A percentile compares a stretch with the other conserved stretches of the same genome.
phyloP scores from a whole-genome alignment of 2,329 filamentous ascomycete genomes.

The Chalaropsis thielavioides region DNA sequence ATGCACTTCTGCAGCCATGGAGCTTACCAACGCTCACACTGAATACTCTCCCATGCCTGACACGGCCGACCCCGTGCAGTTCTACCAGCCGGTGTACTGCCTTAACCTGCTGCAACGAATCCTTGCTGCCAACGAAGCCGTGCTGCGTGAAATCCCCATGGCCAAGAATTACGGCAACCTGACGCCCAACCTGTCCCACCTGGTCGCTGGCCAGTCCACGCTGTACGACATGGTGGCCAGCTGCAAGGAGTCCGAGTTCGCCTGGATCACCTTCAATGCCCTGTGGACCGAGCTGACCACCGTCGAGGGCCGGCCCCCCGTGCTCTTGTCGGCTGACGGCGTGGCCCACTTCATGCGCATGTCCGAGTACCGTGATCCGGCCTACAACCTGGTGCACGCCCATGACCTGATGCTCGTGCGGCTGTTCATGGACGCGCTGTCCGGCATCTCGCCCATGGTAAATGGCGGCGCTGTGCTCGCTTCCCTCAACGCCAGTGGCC shows the following conservation, averaged over 20 bases:
- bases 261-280: conserved; percentile 67
- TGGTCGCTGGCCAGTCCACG: conserved; percentile 46
- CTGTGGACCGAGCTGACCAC: conserved; percentile 62
- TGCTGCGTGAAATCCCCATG: conserved; percentile 42
- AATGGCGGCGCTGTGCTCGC: conserved; percentile 73
- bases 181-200: conserved; percentile 32
- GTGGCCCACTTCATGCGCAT: conserved; percentile 67
- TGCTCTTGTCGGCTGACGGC: conserved; percentile 67
- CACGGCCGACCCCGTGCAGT: conserved; percentile 40
- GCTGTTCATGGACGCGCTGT: conserved; percentile 59
- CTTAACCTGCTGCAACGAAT: conserved; percentile 61
- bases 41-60: conserved; percentile 60
- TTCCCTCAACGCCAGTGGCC: conserved; percentile 59
- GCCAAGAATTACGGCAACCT: conserved; percentile 31
- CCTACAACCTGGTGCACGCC: conserved; percentile 64
- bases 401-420: conserved; percentile 68
- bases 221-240: conserved; percentile 57
- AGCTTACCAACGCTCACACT: conserved; percentile 65
- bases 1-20: conserved; percentile 44
- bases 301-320: conserved; percentile 35
- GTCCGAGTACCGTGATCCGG: conserved; percentile 58
- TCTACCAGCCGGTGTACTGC: conserved; percentile 66
- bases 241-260: conserved; percentile 58
- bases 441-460: conserved; percentile 39
- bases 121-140: conserved; percentile 51